These are phyloP conservation scores for Lomentospora prolificans DNA, from an alignment of 2,329 filamentous ascomycete genomes.

Conservation along the genomic window DNA sequence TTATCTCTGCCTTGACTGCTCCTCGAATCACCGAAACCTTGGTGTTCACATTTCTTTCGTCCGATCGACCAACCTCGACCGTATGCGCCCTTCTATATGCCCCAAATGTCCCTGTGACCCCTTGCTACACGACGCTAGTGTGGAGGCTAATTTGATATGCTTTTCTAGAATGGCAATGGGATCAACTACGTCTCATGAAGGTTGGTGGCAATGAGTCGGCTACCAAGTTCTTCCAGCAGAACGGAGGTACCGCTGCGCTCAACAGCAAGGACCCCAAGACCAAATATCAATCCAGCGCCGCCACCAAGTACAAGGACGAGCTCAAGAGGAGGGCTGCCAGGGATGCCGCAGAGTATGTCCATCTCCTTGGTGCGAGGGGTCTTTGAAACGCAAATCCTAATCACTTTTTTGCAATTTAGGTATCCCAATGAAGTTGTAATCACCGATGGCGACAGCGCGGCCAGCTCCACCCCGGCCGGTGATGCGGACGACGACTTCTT, in stretches of 20 bases:
- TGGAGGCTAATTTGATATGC: conserved; percentile 12
- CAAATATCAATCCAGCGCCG: conserved; percentile 91
- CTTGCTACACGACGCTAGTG: background rate
- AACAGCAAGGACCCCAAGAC: conserved; percentile 95
- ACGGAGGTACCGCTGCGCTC: conserved; percentile 86
- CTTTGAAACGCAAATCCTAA: background rate
- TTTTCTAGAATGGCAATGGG: conserved; percentile 86
- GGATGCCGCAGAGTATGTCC: conserved; percentile 72
- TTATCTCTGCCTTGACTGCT: conserved; percentile 96
- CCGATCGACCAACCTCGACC: conserved; percentile 93
- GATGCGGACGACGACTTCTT: conserved; percentile 96
- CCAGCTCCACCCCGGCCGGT: conserved; percentile 65
- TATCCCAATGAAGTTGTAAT: conserved; percentile 80
- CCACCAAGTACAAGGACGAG: conserved; percentile 96
- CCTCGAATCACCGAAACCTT: conserved; percentile 91
- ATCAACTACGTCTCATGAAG: conserved; percentile 94
- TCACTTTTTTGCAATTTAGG: conserved; percentile 32
- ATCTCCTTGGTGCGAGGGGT: background rate
- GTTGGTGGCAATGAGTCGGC: conserved; percentile 96
- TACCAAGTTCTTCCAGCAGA: conserved; percentile 95
- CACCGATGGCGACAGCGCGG: conserved; percentile 62
- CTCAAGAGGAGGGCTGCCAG: conserved; percentile 73
- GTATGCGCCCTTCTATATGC: conserved; percentile 47
- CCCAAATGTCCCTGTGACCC: background rate
- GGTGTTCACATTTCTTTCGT: conserved; percentile 99